Evolutionary conservation across 768 basidiomycete genomes (phyloP).

Genomic region (Leccinum incarnatum): DNA sequence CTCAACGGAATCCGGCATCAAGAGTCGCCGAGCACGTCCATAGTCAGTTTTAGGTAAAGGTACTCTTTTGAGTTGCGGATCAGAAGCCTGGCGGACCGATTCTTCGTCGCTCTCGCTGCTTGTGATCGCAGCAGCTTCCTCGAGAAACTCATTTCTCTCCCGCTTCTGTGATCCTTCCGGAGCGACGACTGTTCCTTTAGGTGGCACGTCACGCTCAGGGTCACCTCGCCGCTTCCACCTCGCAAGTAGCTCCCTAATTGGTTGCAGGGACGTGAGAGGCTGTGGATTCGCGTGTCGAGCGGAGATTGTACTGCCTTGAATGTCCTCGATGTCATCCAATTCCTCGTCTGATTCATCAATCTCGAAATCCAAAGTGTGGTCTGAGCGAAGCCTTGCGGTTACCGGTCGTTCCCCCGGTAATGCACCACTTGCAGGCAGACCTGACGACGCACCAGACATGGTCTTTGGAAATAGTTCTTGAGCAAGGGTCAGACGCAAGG

Average conservation of each 20-base stretch:
- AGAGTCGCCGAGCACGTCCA: conserved; percentile 33
- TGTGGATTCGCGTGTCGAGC: conserved; percentile 1
- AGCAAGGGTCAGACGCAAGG: neutral
- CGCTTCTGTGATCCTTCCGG: conserved; percentile 7
- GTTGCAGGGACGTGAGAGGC: conserved; percentile 7
- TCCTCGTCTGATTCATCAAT: conserved; percentile 1
- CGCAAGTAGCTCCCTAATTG: conserved; percentile 12
- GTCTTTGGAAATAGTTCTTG: conserved; percentile 1
- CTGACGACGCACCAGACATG: neutral
- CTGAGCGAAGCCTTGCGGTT: neutral
- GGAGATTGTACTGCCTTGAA: neutral
- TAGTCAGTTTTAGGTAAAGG: conserved; percentile 32
- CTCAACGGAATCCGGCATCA: conserved; percentile 24
- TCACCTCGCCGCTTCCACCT: conserved; percentile 8
- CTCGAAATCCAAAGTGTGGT: conserved; percentile 9
- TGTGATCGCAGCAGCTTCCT: conserved; percentile 14
- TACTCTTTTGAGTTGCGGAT: conserved; percentile 28
- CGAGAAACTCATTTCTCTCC: neutral
- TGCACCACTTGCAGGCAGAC: neutral
- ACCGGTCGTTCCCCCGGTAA: neutral
- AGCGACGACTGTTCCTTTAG: conserved; percentile 1
- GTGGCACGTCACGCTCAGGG: conserved; percentile 2
- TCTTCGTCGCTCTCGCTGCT: conserved; percentile 16
- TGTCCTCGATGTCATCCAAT: neutral
- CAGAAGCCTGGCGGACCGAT: conserved; percentile 11